Evolutionary conservation across 2,329 filamentous ascomycete genomes (phyloP).

Genomic region (Lojkania enalia): DNA sequence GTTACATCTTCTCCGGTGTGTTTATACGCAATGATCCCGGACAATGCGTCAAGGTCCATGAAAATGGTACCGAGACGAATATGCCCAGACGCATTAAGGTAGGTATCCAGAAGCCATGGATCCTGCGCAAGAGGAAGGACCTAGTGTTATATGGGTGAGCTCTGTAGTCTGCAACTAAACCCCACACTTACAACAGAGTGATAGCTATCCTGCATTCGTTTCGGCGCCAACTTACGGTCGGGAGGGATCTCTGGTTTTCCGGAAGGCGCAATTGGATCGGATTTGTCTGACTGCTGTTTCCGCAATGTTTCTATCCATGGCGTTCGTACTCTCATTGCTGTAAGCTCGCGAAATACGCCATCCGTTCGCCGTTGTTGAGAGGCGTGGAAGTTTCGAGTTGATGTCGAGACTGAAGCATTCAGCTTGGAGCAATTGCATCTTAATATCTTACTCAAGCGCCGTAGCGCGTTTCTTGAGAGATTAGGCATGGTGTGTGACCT

Average conservation of each 20-base stretch:
- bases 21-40: conserved; percentile 74
- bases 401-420: conserved; percentile 1
- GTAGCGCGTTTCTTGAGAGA: conserved; percentile 23
- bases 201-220: conserved; percentile 72
- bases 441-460: conserved; percentile 14
- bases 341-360: conserved; percentile 63
- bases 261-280: conserved; percentile 34
- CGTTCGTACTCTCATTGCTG: conserved; percentile 54
- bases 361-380: conserved; percentile 48
- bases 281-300: conserved; percentile 50
- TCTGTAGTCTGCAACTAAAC: neutral
- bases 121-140: conserved; percentile 71
- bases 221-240: conserved; percentile 64
- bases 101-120: conserved; percentile 76
- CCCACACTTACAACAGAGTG: conserved; percentile 55
- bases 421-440: conserved; percentile 11
- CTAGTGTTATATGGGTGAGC: conserved; percentile 41
- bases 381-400: conserved; percentile 27
- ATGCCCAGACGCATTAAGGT: conserved; percentile 75
- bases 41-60: conserved; percentile 79
- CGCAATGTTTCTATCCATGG: conserved; percentile 70
- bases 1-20: conserved; percentile 67
- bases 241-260: conserved; percentile 41
- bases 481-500: conserved; percentile 24
- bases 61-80: conserved; percentile 73